phyloP scores from a whole-genome alignment of 2,329 filamentous ascomycete genomes.

The Aaosphaeria arxii region DNA sequence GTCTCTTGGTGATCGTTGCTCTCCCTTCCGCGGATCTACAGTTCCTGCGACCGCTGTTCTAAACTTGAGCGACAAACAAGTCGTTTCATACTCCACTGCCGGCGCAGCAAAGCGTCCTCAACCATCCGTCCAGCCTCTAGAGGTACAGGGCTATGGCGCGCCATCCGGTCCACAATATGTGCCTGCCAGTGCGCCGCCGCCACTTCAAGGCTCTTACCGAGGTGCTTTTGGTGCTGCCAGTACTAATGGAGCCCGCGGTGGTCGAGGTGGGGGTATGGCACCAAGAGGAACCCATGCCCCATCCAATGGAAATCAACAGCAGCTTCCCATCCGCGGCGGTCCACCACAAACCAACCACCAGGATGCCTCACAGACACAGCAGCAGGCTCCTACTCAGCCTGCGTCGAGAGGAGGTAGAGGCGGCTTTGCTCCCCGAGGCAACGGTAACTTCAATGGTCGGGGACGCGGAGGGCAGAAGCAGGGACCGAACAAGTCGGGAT shows the following conservation, averaged over 20 bases:
- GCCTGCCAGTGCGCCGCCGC: slow-evolving; percentile 54
- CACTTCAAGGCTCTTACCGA: slow-evolving; percentile 58
- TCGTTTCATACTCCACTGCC: slow-evolving; percentile 65
- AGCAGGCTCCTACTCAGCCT: neutral
- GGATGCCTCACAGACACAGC: neutral
- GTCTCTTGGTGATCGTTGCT: slow-evolving; percentile 83
- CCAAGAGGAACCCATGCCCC: slow-evolving; percentile 29
- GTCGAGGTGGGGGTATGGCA: slow-evolving; percentile 38
- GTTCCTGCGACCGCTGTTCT: slow-evolving; percentile 84
- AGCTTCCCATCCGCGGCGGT: slow-evolving; percentile 39
- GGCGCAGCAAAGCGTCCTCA: slow-evolving; percentile 52
- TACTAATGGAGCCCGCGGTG: slow-evolving; percentile 36
- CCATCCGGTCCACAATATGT: slow-evolving; percentile 59
- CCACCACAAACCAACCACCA: slow-evolving; percentile 15
- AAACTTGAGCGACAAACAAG: slow-evolving; percentile 79
- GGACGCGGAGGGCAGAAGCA: slow-evolving; percentile 38
- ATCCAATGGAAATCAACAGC: slow-evolving; percentile 27
- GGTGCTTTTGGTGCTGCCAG: slow-evolving; percentile 52
- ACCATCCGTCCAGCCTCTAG: slow-evolving; percentile 49
- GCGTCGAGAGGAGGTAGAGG: slow-evolving; percentile 33
- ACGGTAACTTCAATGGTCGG: slow-evolving; percentile 32
- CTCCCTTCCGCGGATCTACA: slow-evolving; percentile 90
- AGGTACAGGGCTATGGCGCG: slow-evolving; percentile 54
- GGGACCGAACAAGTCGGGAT: slow-evolving; percentile 40
- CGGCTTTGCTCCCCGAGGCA: slow-evolving; percentile 34